Conservation (phyloP, 2,329 filamentous ascomycete species). For the Aspergillus ruber region DNA sequence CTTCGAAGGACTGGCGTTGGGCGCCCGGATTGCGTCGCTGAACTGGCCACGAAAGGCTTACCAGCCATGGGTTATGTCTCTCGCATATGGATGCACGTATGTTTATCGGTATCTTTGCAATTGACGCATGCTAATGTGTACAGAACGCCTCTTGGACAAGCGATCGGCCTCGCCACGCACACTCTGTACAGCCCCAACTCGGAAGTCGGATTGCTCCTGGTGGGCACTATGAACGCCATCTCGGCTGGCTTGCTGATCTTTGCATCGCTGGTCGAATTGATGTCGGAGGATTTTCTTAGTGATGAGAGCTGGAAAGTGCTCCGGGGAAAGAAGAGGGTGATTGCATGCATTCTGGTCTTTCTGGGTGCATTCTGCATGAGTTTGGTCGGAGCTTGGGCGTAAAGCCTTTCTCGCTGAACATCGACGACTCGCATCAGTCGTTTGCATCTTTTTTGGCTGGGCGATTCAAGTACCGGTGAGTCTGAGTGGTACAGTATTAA, state of each 20-base stretch:
- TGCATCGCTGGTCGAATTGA: conserved; percentile 68
- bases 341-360: conserved; percentile 59
- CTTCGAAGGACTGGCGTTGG: background rate
- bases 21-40: background rate
- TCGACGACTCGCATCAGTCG: too few relatives aligned
- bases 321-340: conserved; percentile 54
- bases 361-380: conserved; percentile 64
- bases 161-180: conserved; percentile 69
- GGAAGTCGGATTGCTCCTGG: conserved; percentile 65
- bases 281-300: conserved; percentile 71
- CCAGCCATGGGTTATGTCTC: conserved; percentile 34
- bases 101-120: conserved; percentile 5
- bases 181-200: conserved; percentile 68
- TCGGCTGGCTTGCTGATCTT: conserved; percentile 71
- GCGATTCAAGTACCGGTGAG: too few relatives aligned
- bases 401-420: conserved; percentile 7
- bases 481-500: too few relatives aligned
- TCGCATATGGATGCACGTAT: conserved; percentile 60
- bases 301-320: conserved; percentile 67
- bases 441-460: too few relatives aligned
- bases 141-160: conserved; percentile 70
- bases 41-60: background rate
- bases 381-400: conserved; percentile 66
- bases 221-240: conserved; percentile 77
- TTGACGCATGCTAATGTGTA: conserved; percentile 2